Evolutionary conservation across 2,329 filamentous ascomycete species (phyloP).

Genomic region (Penicillium glabrum): DNA sequence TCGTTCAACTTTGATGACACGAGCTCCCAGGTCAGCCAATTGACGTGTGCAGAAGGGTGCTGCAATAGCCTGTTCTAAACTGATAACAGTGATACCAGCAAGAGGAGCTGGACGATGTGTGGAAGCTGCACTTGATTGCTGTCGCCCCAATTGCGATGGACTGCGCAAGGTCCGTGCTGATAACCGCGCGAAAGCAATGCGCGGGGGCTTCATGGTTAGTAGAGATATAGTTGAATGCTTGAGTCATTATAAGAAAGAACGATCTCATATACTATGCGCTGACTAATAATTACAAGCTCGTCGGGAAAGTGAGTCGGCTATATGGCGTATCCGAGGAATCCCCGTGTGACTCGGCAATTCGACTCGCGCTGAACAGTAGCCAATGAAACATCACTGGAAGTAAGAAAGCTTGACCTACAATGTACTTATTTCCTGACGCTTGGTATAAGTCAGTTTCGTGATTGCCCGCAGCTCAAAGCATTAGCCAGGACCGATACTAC

Average conservation of each 20-base stretch:
- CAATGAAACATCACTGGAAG: no score
- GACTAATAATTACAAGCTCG: neutral
- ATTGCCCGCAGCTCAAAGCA: no score
- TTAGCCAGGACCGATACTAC: no score
- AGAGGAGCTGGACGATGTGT: slow-evolving; percentile 29
- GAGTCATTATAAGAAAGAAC: no score
- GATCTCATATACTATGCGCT: neutral
- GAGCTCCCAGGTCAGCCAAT: slow-evolving; percentile 54
- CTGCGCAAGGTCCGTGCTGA: neutral
- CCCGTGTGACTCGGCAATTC: neutral
- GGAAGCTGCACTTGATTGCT: slow-evolving; percentile 5
- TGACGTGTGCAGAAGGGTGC: slow-evolving; percentile 57
- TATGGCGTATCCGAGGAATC: neutral
- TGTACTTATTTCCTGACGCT: no score
- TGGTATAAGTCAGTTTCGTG: no score
- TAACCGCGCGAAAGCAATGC: neutral
- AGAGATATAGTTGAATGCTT: neutral
- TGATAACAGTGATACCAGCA: slow-evolving; percentile 52
- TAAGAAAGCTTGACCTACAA: no score
- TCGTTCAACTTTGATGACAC: slow-evolving; percentile 57
- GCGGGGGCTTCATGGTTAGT: neutral
- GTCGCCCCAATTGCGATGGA: neutral
- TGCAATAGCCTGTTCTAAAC: slow-evolving; percentile 56
- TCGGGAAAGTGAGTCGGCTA: neutral
- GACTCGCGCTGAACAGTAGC: neutral